Base-by-base conservation (phyloP, 2,329 filamentous ascomycete genomes). In the Diaporthe destruens region DNA sequence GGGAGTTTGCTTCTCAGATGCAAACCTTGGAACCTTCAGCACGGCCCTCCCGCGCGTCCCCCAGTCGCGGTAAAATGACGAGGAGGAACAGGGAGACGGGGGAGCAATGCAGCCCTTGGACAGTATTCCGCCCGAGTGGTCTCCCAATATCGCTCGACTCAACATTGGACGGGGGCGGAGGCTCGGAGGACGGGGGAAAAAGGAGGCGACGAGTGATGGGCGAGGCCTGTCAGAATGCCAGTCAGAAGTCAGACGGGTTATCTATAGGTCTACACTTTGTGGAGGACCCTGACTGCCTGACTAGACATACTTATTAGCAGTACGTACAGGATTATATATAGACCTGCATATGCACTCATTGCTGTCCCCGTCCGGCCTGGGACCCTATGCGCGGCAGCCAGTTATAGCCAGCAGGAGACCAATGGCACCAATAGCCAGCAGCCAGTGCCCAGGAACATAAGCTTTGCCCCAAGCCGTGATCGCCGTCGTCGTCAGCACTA, bases 401-500 rank as follows among this genome's bases (percentile, higher is more conserved):
- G 39, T 47, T 23, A 23, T 23, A 23, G 36, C 20, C 18, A 49
- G 29, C 59, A 29, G 14, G 8, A 3, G n/a, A n/a, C n/a, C n/a
- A n/a, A n/a, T n/a, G n/a, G n/a, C n/a, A 25, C 20, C 16, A 61
- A 25, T 16, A 18, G n/a, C 47, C n/a, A 6, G 11, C 47, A 14
- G 12, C 47, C 36, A 32, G 61, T 20, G 47, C 47, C 47, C 44
- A 66, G 61, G 32, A 23, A 53, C n/a, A 66, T 53, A 66, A 66
- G 61, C 61, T 66, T 66, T 66, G 47, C 44, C 44, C 61, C 53
- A 66, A 49, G 47, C 61, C 61, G 47, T 53, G 61, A 66, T 66
- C 61, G 61, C 20, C 61, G 29, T 14, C 44, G n/a, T 66, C 47
- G 61, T 65, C 61, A 66, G 61, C 61, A 32, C 61, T 66, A 66